Percentiles rank a stretch among this genome's conserved stretches.
phyloP scores from a whole-genome alignment of 1,139 yeast genomes.

The Eremothecium cymbalariae region DNA sequence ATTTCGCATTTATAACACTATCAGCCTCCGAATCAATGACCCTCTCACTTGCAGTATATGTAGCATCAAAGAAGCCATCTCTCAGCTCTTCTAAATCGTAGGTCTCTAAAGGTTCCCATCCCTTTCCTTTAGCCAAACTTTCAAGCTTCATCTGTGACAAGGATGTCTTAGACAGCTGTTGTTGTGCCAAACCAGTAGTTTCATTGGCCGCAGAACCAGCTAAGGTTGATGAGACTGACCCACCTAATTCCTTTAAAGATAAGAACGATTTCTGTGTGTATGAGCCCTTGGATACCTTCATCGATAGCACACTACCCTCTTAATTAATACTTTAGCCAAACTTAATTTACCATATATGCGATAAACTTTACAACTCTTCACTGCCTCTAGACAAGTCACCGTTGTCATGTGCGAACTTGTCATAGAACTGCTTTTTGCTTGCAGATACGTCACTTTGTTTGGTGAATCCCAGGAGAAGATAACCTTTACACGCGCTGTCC shows the following conservation, averaged over 20 bases:
- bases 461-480: no score
- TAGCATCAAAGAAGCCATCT: conserved; percentile 43
- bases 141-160: conserved; percentile 31
- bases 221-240: not conserved
- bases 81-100: conserved; percentile 39
- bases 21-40: conserved; percentile 3
- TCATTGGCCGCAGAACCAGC: not conserved
- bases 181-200: not conserved
- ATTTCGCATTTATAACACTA: conserved; percentile 12
- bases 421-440: no score
- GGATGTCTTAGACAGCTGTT: conserved; percentile 24
- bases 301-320: no score
- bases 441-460: no score
- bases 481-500: no score
- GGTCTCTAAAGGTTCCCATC: conserved; percentile 29
- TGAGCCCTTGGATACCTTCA: conserved; percentile 20
- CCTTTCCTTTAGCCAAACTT: conserved; percentile 23
- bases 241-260: conserved; percentile 15
- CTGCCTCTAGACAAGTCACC: no score
- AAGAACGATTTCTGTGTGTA: conserved; percentile 22
- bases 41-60: conserved; percentile 33
- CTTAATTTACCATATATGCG: no score
- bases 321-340: no score
- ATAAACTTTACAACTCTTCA: no score
- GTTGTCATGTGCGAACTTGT: no score